Evolutionary conservation across 257 asterid species (phyloP), one percentile per base, ranked within the genome.

Genomic region (Verbascum thapsus): DNA sequence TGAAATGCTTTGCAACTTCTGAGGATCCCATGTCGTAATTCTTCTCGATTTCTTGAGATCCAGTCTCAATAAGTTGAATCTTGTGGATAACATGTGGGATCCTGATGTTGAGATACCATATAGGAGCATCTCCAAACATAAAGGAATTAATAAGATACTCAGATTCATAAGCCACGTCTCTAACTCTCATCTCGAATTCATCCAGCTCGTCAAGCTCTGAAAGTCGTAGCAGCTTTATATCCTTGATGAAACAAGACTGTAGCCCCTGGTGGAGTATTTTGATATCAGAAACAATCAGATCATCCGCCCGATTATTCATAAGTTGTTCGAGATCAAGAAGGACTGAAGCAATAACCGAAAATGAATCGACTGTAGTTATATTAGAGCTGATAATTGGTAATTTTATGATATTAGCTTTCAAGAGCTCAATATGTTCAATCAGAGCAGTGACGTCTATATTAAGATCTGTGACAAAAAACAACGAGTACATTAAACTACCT

Each of bases 321-420:
- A 54, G 40, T 48, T 53, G 58, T 12, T 17, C 58, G 1, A 75
- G 61, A 47, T 64, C 49, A 49, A 42, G 18, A 17, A 75, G 47
- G 47, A 70, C 45, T 40, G 67, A 75, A 50, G 54, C 54, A 3
- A 75, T 16, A 9, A 54, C 60, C 23, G 70, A 51, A 12, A 69
- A 37, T 0, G 69, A 70, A 38, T 53, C 70, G 0, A 34, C 58
- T 0, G 5, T 6, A 8, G 59, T 15, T 26, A 13, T 35, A 26
- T 26, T 5, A 26, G 32, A 1, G 2, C 5, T 26, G 32, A 26
- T 26, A 5, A 26, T 26, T 9, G 61, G 16, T 45, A 35, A 18
- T 35, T 38, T 35, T 19, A 7, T 35, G 32, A 34, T 44, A 3
- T 61, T 18, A 2, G 26, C 10, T 13, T 26, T 61, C 67, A 61